Base-by-base conservation (phyloP, 768 basidiomycete species). In the Candolleomyces eurysporus region DNA sequence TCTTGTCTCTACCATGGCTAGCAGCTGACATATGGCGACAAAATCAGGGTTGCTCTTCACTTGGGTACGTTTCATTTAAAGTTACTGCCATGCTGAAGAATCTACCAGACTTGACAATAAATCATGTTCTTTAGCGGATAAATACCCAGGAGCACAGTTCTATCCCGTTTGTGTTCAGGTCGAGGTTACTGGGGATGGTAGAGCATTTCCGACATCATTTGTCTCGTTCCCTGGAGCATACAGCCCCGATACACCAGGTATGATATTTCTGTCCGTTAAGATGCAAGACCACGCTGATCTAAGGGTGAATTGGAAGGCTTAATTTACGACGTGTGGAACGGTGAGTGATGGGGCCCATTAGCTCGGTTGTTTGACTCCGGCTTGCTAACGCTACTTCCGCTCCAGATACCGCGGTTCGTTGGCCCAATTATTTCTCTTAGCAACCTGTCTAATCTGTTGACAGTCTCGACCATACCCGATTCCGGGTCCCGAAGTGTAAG, bases 91-190 rank as follows among this genome's bases (percentile, higher is more conserved):
- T 36, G 36, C 11, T 36, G 36, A 36, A 2, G 26, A 4, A 26
- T 26, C 26, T 26, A 26, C 26, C 26, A 4, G 26, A 2, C 26
- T 26, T 4, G 26, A 2, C 4, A 26, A 26, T 36, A 36, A 36
- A 8, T 36, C 36, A 7, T 36, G 36, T 8, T 43, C n/a, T 8
- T 14, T 22, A 69, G 77, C 78, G 4, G 73, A 67, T 57, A 43
- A 64, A 0, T 78, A 79, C 61, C 78, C 78, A 40, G 78, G 78
- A 53, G 76, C 68, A 0, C 78, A 80, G 61, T 53, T 78, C 39
- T 80, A 78, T 58, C 80, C 79, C 5, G 73, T 73, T n/a, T 80
- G 82, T 63, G 77, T 79, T 19, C 78, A 82, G 59, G 65, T 81
- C 36, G 60, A 78, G 61, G 79, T 79, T 0, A 80, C 77, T 9